Evolutionary conservation across 192 early-diverging fungal species (phyloP), one percentile per base, ranked within the genome.

Genomic region (Phlyctochytrium arcticum): DNA sequence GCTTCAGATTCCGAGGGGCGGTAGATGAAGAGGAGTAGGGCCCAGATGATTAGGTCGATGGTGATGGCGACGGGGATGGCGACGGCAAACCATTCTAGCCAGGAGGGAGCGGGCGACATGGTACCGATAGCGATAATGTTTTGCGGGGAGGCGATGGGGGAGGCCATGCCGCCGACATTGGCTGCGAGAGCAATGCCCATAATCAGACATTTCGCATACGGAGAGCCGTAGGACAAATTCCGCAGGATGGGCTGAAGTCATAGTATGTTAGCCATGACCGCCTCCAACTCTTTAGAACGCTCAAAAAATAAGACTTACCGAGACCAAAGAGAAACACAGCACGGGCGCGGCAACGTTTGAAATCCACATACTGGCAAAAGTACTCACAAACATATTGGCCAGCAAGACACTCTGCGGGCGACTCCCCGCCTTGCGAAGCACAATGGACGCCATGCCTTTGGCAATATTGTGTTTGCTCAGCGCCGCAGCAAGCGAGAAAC

Each of bases 291-390:
- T 24, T 9, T 26, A 48, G 35, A 67, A 47, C 29, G 15, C 21
- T 62, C 10, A 10, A 68, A 56, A 12, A 27, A 35, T 68, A 4
- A 8, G 30, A 42, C 67, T 21, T 37, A 69, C 67, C 59, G 57
- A 86, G 60, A 95, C 89, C 62, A 98, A 75, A 36, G 91, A 92
- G 64, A 98, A 95, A 77, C 95, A 98, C 15, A 98, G 78, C 17
- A 96, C 95, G 8, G 95, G 95, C 8, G 95, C 95, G 2, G 95
- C 95, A 5, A 98, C 95, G 62, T 98, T 98, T 46, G 85, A 88
- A 60, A 98, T 98, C 95, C 93, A 95, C 95, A 98, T 98, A 76
- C 90, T 93, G 9, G 92, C 91, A 79, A 98, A 84, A 2, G 93
- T 95, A n/a, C 91, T 90, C 0, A 98, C 93, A 39, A 96, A 80